A percentile compares a stretch with the other conserved stretches of the same genome.
These are phyloP conservation scores for Diaporthe sp. DNA, from an alignment of 2,329 filamentous ascomycete genomes.

Conservation along the genomic window DNA sequence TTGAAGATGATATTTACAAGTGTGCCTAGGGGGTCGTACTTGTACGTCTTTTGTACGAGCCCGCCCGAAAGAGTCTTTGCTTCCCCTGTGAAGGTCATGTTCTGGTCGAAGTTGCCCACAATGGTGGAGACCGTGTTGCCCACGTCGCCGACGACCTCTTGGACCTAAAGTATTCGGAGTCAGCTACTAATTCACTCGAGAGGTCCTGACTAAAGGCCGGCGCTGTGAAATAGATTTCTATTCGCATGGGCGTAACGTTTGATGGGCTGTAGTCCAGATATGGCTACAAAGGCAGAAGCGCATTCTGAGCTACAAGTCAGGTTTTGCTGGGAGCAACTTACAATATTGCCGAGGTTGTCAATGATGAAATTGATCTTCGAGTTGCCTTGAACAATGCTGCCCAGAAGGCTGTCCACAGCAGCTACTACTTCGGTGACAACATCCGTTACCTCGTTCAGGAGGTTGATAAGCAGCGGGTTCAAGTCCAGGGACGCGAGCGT, in stretches of 20 bases:
- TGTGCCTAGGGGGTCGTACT: conserved; percentile 59
- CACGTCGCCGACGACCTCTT: conserved; percentile 62
- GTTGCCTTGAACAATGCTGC: conserved; percentile 66
- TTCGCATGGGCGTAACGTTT: background rate
- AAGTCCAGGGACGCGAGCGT: conserved; percentile 69
- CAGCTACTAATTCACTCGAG: background rate
- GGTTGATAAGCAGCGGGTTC: conserved; percentile 68
- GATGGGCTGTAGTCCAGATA: background rate
- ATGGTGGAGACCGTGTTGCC: conserved; percentile 59
- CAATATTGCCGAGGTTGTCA: conserved; percentile 72
- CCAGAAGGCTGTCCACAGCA: conserved; percentile 67
- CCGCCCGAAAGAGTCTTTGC: conserved; percentile 48
- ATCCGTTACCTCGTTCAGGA: conserved; percentile 63
- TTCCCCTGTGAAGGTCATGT: conserved; percentile 64
- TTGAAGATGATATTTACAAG: conserved; percentile 68
- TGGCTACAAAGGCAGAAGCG: no score
- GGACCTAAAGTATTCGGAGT: conserved; percentile 45
- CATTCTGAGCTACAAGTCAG: background rate
- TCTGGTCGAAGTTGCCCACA: conserved; percentile 66
- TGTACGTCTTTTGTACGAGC: conserved; percentile 61
- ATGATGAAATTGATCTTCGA: conserved; percentile 65
- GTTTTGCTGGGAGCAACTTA: background rate
- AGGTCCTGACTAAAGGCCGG: background rate
- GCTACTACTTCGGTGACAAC: conserved; percentile 65
- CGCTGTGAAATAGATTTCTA: background rate